Conservation (phyloP, 805 yeast genomes). For the Phaffomyces thermotolerans region DNA sequence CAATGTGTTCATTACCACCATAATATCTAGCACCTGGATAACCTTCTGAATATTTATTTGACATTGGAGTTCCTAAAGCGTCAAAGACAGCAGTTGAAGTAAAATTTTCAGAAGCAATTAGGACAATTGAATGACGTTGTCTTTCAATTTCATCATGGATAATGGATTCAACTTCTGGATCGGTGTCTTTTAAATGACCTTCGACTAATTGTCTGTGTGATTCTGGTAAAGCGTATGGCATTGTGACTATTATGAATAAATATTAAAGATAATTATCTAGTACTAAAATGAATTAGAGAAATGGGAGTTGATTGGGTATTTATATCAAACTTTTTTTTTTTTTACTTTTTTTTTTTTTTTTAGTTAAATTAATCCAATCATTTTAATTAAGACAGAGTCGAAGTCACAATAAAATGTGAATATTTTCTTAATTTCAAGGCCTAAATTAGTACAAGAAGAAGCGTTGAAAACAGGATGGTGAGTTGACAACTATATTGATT, state of each 20-base stretch:
- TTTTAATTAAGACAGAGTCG: background rate
- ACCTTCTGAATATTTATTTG: slow-evolving; percentile 96
- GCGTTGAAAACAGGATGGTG: too few relatives aligned
- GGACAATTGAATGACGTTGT: slow-evolving; percentile 85
- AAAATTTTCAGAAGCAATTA: slow-evolving; percentile 94
- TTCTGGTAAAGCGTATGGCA: slow-evolving; percentile 61
- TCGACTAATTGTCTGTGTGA: slow-evolving; percentile 61
- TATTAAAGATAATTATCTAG: background rate
- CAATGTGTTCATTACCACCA: slow-evolving; percentile 96
- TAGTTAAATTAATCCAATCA: background rate
- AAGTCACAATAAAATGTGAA: too few relatives aligned
- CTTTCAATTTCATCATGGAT: slow-evolving; percentile 70
- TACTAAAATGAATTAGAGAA: background rate
- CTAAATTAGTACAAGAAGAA: too few relatives aligned
- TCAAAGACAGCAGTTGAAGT: slow-evolving; percentile 94
- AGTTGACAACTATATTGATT: too few relatives aligned
- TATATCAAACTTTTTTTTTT: too few relatives aligned
- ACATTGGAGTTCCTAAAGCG: slow-evolving; percentile 91
- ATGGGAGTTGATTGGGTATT: background rate
- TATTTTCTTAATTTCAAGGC: too few relatives aligned
- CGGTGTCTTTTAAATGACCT: slow-evolving; percentile 51
- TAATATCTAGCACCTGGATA: slow-evolving; percentile 97
- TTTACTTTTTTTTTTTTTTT: too few relatives aligned
- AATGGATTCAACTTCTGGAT: slow-evolving; percentile 80
- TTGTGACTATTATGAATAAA: slow-evolving; percentile 8